These are phyloP conservation scores for Populus deltoides DNA, from an alignment of 345 rosid genomes.

Conservation along the genomic window DNA sequence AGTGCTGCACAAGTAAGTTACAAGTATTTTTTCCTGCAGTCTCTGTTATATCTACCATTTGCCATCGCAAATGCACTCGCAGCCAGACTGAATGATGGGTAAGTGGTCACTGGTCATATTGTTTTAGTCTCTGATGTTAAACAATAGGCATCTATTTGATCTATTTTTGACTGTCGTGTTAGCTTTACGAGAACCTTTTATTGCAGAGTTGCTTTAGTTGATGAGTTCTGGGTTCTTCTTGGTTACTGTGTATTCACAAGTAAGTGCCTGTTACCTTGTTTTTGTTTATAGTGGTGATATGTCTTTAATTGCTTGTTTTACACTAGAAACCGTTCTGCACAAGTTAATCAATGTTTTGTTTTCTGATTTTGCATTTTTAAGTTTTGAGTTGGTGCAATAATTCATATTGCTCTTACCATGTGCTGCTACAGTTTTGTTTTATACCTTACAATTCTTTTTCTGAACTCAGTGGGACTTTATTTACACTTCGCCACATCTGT, in stretches of 20 bases:
- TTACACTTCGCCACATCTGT: conserved; percentile 90
- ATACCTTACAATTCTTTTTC: conserved; percentile 21
- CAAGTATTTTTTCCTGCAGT: conserved; percentile 42
- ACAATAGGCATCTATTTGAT: not conserved
- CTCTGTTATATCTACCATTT: conserved; percentile 84
- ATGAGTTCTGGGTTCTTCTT: conserved; percentile 89
- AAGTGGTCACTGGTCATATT: conserved; percentile 24
- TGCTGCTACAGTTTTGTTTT: not conserved
- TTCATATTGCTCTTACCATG: not conserved
- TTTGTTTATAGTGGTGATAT: not conserved
- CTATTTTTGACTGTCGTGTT: conserved; percentile 1
- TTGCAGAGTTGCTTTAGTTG: conserved; percentile 82
- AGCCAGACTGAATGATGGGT: conserved; percentile 93
- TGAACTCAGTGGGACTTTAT: conserved; percentile 60
- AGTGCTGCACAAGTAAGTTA: conserved; percentile 4
- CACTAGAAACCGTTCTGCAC: not conserved
- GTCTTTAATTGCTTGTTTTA: not conserved
- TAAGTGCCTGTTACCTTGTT: conserved; percentile 13
- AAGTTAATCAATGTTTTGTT: not conserved
- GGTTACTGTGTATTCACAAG: conserved; percentile 90
- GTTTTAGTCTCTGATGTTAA: not conserved
- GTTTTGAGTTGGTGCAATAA: not conserved
- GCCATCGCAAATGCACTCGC: conserved; percentile 94
- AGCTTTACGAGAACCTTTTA: conserved; percentile 15
- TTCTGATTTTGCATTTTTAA: not conserved